These are phyloP conservation scores for Leishmania martiniquensis DNA, from an alignment of 208 protist genomes.

Conservation along the genomic window DNA sequence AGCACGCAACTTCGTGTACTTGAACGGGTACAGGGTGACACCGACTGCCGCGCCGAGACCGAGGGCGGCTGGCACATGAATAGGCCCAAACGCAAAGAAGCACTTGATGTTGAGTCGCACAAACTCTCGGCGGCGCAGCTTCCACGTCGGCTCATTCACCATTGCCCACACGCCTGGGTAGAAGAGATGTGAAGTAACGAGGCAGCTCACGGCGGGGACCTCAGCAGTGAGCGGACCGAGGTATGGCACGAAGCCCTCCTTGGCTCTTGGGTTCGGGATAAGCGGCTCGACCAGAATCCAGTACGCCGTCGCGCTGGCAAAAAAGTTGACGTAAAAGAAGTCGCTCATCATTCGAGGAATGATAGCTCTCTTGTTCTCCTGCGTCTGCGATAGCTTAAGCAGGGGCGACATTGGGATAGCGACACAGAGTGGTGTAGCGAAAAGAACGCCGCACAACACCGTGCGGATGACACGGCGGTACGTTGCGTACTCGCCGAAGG, in stretches of 20 bases:
- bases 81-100: constrained; percentile 50
- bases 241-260: constrained; percentile 61
- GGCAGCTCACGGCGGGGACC: constrained; percentile 50
- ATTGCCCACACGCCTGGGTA: constrained; percentile 72
- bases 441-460: constrained; percentile 47
- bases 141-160: constrained; percentile 69
- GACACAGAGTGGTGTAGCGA: constrained; percentile 51
- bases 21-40: constrained; percentile 53
- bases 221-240: constrained; percentile 63
- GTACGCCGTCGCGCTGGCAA: constrained; percentile 45
- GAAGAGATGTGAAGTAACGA: constrained; percentile 59
- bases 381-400: constrained; percentile 57
- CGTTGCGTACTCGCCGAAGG: constrained; percentile 32
- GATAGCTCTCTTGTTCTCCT: constrained; percentile 64
- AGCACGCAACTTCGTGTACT: constrained; percentile 49
- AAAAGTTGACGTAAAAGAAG: constrained; percentile 76
- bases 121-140: constrained; percentile 45
- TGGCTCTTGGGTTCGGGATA: constrained; percentile 39
- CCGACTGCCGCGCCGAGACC: constrained; percentile 48
- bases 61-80: constrained; percentile 52
- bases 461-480: constrained; percentile 46
- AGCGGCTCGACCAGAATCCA: constrained; percentile 48
- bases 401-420: constrained; percentile 54
- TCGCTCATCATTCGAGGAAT: constrained; percentile 76
- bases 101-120: constrained; percentile 68